These are phyloP conservation scores for Meira miltonrushii DNA, from an alignment of 1,284 basidiomycete species.

Conservation along the genomic window DNA sequence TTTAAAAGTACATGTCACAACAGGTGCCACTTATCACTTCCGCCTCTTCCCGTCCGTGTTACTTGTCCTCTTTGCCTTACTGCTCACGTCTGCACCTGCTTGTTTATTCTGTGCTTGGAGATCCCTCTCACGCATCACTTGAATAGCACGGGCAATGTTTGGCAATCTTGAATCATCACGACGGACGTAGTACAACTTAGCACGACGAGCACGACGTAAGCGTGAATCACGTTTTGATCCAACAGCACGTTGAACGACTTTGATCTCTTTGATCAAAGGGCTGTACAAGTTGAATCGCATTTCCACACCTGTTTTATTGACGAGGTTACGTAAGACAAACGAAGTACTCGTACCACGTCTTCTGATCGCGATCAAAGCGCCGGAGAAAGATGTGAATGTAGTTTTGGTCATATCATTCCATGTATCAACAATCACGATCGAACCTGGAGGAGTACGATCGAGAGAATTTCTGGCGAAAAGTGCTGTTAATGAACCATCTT, in stretches of 20 bases:
- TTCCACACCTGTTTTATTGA: conserved; percentile 51
- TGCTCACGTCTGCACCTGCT: not conserved
- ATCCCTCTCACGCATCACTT: conserved; percentile 22
- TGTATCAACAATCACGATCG: conserved; percentile 47
- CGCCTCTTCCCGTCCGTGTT: not conserved
- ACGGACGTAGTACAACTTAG: conserved; percentile 50
- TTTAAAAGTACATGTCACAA: not conserved
- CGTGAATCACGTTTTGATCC: conserved; percentile 39
- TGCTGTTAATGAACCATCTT: conserved; percentile 33
- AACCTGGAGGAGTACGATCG: conserved; percentile 42
- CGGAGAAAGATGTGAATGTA: conserved; percentile 42
- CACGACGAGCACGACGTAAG: conserved; percentile 39
- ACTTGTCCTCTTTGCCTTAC: not conserved
- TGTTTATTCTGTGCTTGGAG: conserved; percentile 8
- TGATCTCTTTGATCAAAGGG: conserved; percentile 47
- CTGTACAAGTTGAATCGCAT: conserved; percentile 47
- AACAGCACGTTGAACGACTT: conserved; percentile 41
- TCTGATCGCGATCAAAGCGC: conserved; percentile 45
- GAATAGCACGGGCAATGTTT: conserved; percentile 37
- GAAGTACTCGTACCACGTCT: conserved; percentile 42
- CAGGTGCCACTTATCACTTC: not conserved
- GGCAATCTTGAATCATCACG: conserved; percentile 41
- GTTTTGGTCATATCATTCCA: conserved; percentile 38
- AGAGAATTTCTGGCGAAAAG: conserved; percentile 43
- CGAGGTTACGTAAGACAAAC: conserved; percentile 48